phyloP scores from a whole-genome alignment of 768 basidiomycete species.

The Dictyophora rubrovolvata region DNA sequence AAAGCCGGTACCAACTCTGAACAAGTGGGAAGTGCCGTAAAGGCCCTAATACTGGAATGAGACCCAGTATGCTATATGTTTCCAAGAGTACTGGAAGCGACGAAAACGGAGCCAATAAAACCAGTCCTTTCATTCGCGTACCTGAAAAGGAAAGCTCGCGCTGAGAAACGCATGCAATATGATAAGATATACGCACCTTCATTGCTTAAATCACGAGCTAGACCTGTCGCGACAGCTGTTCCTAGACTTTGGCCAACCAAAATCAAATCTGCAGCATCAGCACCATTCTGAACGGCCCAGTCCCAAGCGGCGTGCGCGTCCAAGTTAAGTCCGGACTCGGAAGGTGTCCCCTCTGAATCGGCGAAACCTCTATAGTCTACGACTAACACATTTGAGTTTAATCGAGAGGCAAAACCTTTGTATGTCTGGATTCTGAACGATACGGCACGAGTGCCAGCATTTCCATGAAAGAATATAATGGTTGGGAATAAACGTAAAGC shows the following conservation, averaged over 20 bases:
- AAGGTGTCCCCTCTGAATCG: slow-evolving; percentile 74
- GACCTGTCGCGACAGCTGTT: slow-evolving; percentile 55
- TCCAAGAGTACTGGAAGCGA: slow-evolving; percentile 47
- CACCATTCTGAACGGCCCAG: slow-evolving; percentile 57
- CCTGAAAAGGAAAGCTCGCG: slow-evolving; percentile 11
- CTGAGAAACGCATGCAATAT: background rate
- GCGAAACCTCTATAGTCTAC: slow-evolving; percentile 92
- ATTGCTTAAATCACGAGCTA: slow-evolving; percentile 28
- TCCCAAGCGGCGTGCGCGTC: slow-evolving; percentile 78
- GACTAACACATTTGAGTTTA: slow-evolving; percentile 67
- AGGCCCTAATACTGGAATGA: slow-evolving; percentile 64
- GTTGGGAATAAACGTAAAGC: slow-evolving; percentile 58
- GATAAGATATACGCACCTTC: slow-evolving; percentile 22
- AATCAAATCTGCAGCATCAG: slow-evolving; percentile 47
- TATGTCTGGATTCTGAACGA: slow-evolving; percentile 60
- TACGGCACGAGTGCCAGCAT: slow-evolving; percentile 70
- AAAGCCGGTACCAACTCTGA: slow-evolving; percentile 40
- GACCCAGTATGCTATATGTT: slow-evolving; percentile 54
- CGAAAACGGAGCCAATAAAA: slow-evolving; percentile 32
- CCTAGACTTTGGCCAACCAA: slow-evolving; percentile 85
- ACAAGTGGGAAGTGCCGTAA: slow-evolving; percentile 52
- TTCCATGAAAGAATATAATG: slow-evolving; percentile 90
- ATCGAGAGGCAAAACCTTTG: slow-evolving; percentile 49
- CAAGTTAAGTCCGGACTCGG: slow-evolving; percentile 55
- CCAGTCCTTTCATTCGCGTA: slow-evolving; percentile 27